These are phyloP conservation scores for Coemansia sp. DNA, from an alignment of 192 early-diverging fungal species.

Conservation along the genomic window DNA sequence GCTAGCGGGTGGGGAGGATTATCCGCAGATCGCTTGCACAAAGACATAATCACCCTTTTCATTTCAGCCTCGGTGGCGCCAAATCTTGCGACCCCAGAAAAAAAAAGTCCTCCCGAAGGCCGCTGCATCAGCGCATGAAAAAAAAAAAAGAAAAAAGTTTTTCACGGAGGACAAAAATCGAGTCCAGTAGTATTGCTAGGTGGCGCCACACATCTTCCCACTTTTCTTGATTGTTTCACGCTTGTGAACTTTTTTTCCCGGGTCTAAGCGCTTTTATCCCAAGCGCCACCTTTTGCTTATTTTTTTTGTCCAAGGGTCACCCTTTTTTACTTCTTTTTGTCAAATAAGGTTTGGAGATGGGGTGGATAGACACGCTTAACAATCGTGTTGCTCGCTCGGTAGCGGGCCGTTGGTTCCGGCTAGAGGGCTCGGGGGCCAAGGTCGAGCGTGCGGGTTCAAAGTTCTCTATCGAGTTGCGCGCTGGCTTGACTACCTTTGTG, in stretches of 20 bases:
- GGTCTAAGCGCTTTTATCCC: neutral
- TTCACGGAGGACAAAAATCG: neutral
- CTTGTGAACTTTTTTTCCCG: neutral
- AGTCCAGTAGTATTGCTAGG: neutral
- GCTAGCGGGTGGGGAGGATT: neutral
- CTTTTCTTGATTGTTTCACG: neutral
- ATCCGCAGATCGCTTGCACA: neutral
- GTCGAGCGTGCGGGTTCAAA: slow-evolving; percentile 60
- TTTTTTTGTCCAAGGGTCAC: neutral
- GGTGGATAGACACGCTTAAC: slow-evolving; percentile 59
- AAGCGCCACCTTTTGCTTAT: neutral
- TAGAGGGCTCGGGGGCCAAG: slow-evolving; percentile 60
- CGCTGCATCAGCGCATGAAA: neutral
- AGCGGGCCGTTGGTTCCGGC: slow-evolving; percentile 62
- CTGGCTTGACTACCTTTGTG: slow-evolving; percentile 68
- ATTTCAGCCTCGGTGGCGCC: neutral
- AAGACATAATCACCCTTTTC: neutral
- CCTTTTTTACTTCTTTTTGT: neutral
- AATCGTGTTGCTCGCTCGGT: slow-evolving; percentile 55
- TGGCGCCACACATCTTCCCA: neutral
- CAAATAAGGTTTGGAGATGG: slow-evolving; percentile 19
- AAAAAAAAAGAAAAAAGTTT: neutral
- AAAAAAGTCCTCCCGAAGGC: neutral
- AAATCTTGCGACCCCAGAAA: neutral
- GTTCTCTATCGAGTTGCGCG: slow-evolving; percentile 67